Conservation (phyloP, 2,329 filamentous ascomycete species). For the Pezicula carpinea region DNA sequence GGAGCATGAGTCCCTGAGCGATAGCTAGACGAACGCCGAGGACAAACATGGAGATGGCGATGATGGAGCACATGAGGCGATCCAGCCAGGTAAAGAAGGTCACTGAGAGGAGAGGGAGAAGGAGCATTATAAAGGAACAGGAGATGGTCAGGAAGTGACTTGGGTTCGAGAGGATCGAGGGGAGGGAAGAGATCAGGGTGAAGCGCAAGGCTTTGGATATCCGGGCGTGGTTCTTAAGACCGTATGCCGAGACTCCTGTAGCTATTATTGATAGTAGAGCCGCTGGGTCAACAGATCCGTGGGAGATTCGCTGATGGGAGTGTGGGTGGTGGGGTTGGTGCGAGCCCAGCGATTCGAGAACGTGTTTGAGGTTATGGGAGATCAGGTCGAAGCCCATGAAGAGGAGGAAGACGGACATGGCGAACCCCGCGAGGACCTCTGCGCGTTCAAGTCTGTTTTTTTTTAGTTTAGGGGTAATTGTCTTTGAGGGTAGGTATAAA, state of each 20-base stretch:
- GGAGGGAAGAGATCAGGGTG: constrained; percentile 74
- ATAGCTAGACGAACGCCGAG: constrained; percentile 80
- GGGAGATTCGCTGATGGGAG: constrained; percentile 60
- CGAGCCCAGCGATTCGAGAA: constrained; percentile 67
- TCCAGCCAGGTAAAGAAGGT: constrained; percentile 82
- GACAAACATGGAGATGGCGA: constrained; percentile 83
- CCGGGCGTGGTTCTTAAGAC: constrained; percentile 83
- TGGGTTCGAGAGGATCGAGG: constrained; percentile 86
- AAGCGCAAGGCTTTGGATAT: constrained; percentile 91
- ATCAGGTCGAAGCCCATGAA: constrained; percentile 97
- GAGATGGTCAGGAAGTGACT: constrained; percentile 91
- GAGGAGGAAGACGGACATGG: constrained; percentile 91
- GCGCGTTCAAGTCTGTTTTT: constrained; percentile 66
- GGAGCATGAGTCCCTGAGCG: constrained; percentile 84
- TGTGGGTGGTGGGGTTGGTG: constrained; percentile 72
- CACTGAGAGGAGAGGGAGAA: constrained; percentile 77
- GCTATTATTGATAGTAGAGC: constrained; percentile 76
- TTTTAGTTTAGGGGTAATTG: constrained; percentile 3
- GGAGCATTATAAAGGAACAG: constrained; percentile 73
- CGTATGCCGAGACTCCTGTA: constrained; percentile 81
- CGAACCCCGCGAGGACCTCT: constrained; percentile 92
- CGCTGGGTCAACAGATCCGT: constrained; percentile 76
- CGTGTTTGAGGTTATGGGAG: constrained; percentile 87
- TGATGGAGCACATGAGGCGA: constrained; percentile 71
- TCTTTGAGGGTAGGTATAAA: neutral